phyloP scores from a whole-genome alignment of 176 grass and related monocot species.

The Musa schizocarpa region DNA sequence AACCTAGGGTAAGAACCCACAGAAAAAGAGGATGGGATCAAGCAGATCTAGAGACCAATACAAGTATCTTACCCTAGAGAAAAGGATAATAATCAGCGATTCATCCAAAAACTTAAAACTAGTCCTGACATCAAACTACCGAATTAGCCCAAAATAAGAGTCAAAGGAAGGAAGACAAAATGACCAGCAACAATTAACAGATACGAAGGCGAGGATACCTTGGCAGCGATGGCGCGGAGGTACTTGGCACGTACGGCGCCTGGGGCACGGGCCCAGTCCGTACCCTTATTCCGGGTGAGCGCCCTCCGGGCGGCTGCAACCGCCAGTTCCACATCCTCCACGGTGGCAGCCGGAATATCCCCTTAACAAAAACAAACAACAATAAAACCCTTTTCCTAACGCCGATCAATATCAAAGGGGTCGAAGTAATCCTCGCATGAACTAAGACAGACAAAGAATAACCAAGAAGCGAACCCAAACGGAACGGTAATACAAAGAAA shows the following conservation, averaged over 20 bases:
- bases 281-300: conserved; percentile 66
- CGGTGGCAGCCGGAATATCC: conserved; percentile 73
- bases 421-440: too few relatives aligned
- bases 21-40: not conserved
- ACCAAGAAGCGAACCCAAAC: not conserved
- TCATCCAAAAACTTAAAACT: not conserved
- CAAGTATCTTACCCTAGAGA: not conserved
- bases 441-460: not conserved
- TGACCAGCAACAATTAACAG: not conserved
- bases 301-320: conserved; percentile 63
- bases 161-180: not conserved
- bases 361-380: conserved; percentile 37
- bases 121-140: not conserved
- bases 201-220: conserved; percentile 32
- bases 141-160: not conserved
- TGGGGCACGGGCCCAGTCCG: conserved; percentile 71
- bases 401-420: too few relatives aligned
- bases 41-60: not conserved
- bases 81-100: not conserved
- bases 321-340: conserved; percentile 88
- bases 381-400: too few relatives aligned
- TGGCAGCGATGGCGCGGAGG: conserved; percentile 87
- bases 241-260: conserved; percentile 78
- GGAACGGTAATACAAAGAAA: not conserved
- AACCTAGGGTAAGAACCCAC: not conserved